Evolutionary conservation across 768 basidiomycete species (phyloP).

Genomic region (Collybiopsis confluens): DNA sequence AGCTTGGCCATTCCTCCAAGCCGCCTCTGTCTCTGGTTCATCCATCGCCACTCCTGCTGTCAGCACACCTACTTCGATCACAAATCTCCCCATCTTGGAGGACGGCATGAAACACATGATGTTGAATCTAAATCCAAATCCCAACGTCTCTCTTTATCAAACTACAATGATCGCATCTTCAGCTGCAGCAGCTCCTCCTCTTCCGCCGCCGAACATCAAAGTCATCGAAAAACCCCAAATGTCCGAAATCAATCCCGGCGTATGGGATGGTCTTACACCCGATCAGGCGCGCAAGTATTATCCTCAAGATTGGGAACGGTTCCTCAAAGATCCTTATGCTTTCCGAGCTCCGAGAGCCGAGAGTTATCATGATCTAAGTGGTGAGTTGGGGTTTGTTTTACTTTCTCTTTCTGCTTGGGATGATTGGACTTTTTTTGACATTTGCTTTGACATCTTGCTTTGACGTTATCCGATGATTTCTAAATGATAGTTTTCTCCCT

Average conservation of each 20-base stretch:
- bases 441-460: too few relatives aligned
- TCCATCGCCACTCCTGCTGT: constrained; percentile 14
- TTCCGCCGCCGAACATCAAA: constrained; percentile 52
- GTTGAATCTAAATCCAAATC: not conserved
- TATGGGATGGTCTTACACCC: constrained; percentile 94
- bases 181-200: constrained; percentile 14
- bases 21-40: constrained; percentile 23
- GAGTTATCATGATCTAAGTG: constrained; percentile 93
- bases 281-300: constrained; percentile 88
- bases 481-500: not conserved
- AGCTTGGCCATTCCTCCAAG: constrained; percentile 85
- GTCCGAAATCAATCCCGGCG: constrained; percentile 96
- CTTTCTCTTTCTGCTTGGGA: too few relatives aligned
- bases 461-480: too few relatives aligned
- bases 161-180: constrained; percentile 5
- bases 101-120: too few relatives aligned
- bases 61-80: constrained; percentile 9
- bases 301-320: constrained; percentile 91
- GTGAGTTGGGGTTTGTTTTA: too few relatives aligned
- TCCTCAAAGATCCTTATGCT: constrained; percentile 88
- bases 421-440: too few relatives aligned
- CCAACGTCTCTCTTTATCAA: too few relatives aligned
- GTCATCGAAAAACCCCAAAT: constrained; percentile 95
- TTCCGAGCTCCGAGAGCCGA: constrained; percentile 92
- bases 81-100: constrained; percentile 1